These are phyloP conservation scores for Mitragyna speciosa DNA, from an alignment of 257 asterid genomes.

Conservation along the genomic window DNA sequence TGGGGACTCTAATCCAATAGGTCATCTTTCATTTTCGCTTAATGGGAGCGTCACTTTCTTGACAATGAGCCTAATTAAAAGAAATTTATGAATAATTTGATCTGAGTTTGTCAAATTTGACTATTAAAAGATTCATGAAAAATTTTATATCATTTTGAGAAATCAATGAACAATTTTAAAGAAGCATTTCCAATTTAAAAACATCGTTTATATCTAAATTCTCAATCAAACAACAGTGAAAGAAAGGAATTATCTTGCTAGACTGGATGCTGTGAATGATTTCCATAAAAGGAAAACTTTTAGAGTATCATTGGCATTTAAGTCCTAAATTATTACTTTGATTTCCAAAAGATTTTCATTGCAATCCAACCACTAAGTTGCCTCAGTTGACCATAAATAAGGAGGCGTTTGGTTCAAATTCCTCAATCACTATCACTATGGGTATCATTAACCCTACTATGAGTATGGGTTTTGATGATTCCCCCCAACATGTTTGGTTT, in stretches of 20 bases:
- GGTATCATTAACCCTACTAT: no score
- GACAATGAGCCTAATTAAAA: not conserved
- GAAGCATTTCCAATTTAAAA: not conserved
- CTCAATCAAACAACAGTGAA: not conserved
- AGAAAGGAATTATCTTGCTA: not conserved
- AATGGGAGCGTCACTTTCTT: not conserved
- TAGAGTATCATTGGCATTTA: constrained; percentile 37
- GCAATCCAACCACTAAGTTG: constrained; percentile 10
- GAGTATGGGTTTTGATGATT: no score
- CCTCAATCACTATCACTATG: no score
- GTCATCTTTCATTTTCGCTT: not conserved
- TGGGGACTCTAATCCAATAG: not conserved
- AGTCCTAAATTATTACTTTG: constrained; percentile 35
- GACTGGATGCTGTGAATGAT: constrained; percentile 16
- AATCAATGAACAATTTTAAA: not conserved
- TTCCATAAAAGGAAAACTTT: constrained; percentile 22
- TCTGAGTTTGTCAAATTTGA: not conserved
- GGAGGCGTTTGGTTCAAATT: no score
- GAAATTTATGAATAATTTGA: not conserved
- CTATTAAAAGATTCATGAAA: not conserved
- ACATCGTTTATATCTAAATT: not conserved
- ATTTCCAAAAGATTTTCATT: constrained; percentile 25
- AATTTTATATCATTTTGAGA: not conserved
- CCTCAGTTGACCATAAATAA: constrained; percentile 8
- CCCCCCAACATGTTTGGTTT: no score